phyloP scores from a whole-genome alignment of 129 eudicot genomes.

The Pseudognaphalium luteoalbum region DNA sequence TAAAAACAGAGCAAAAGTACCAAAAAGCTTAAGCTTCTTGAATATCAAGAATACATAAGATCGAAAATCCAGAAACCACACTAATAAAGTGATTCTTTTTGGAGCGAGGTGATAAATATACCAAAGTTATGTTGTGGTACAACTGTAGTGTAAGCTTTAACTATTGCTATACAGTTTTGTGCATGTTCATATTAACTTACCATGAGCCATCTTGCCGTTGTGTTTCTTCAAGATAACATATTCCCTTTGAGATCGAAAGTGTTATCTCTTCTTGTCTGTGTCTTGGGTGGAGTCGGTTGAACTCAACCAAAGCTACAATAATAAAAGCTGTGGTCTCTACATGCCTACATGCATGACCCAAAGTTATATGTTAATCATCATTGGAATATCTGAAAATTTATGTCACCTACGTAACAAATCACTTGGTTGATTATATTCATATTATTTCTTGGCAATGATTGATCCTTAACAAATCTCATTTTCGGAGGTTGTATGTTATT shows the following conservation, averaged over 20 bases:
- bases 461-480: background rate
- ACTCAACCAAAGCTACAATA: conserved; percentile 47
- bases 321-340: conserved; percentile 58
- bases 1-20: too few relatives aligned
- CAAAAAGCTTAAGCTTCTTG: too few relatives aligned
- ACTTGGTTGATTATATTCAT: too few relatives aligned
- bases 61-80: too few relatives aligned
- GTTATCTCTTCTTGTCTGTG: conserved; percentile 51
- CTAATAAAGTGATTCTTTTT: too few relatives aligned
- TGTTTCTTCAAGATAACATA: conserved; percentile 48
- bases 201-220: conserved; percentile 70
- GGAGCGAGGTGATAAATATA: too few relatives aligned
- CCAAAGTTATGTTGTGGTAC: too few relatives aligned
- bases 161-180: too few relatives aligned
- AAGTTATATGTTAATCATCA: background rate
- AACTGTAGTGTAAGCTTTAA: too few relatives aligned
- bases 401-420: background rate
- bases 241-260: conserved; percentile 40
- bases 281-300: conserved; percentile 45
- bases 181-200: conserved; percentile 28
- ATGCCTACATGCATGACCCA: conserved; percentile 37
- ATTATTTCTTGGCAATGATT: too few relatives aligned
- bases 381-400: background rate
- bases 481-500: background rate
- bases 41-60: too few relatives aligned